Conservation (phyloP, 1,284 basidiomycete genomes). For the Puccinia triticina region DNA sequence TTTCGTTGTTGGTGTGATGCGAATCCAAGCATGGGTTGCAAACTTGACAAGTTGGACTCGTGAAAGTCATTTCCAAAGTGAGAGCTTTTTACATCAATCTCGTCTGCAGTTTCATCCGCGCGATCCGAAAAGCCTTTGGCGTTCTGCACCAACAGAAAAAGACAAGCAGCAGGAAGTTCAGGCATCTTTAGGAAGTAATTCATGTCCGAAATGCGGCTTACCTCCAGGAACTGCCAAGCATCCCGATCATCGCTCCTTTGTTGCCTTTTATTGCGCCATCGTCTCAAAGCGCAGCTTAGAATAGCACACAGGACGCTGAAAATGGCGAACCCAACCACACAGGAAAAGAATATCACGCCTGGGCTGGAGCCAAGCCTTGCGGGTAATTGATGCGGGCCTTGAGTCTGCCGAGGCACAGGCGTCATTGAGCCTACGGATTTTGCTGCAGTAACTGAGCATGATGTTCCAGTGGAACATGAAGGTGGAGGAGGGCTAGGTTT, state of each 20-base stretch:
- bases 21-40: neutral
- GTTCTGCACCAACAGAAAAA: neutral
- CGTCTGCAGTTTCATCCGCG: neutral
- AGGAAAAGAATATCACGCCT: neutral
- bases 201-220: neutral
- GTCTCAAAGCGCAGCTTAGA: neutral
- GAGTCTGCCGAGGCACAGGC: neutral
- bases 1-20: neutral
- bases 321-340: neutral
- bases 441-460: neutral
- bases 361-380: neutral
- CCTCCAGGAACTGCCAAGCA: constrained; percentile 18
- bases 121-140: neutral
- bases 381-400: neutral
- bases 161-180: neutral
- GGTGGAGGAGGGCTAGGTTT: neutral
- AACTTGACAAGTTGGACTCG: neutral
- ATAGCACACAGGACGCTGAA: neutral
- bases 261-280: constrained; percentile 7
- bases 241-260: neutral
- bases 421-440: neutral
- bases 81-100: neutral
- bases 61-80: neutral
- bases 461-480: neutral
- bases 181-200: neutral